Base-by-base conservation (phyloP, 371 early-diverging fungal genomes). In the Apophysomyces elegans region DNA sequence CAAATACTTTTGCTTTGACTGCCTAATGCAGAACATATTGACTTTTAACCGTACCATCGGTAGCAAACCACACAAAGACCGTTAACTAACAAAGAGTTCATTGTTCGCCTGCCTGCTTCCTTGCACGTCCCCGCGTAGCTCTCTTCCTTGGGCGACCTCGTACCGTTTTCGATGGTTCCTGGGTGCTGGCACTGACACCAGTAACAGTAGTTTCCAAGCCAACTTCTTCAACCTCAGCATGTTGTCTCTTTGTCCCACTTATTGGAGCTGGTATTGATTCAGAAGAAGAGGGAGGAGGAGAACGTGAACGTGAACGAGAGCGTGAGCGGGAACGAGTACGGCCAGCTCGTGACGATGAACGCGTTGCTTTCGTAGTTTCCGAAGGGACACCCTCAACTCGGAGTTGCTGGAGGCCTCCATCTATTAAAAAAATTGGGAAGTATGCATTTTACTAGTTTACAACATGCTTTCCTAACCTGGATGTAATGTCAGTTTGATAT, bases 351-450 rank as follows among this genome's bases (percentile, higher is more conserved):
- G 32, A 26, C 3, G 46, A 7, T 2, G 13, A 18, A 7, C 46
- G 46, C 13, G 13, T 7, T 45, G 6, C 46, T 4, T 0, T 45
- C 4, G 1, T 13, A 6, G 12, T 6, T 45, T 45, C 12, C n/a
- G 44, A 45, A 13, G 71, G 64, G 36, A n/a, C 14, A 4, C 71
- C 71, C 16, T 66, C 21, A 1, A 56, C 69, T 47, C 63, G 61
- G 21, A 77, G 61, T 56, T 77, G 75, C 39, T 77, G 78, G 12
- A 77, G 61, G 32, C 75, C 75, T 6, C 78, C 78, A 58, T 77
- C 78, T 58, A 45, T 16, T 7, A 14, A 14, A 14, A 5, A 13
- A 21, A 16, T n/a, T 8, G 57, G 43, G 13, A 32, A 9, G 54
- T 13, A 26, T 16, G 7, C 4, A 62, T 36, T 36, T 1, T 1